Conservation (phyloP, 352 stramenopile species). For the Phytophthora citricola region DNA sequence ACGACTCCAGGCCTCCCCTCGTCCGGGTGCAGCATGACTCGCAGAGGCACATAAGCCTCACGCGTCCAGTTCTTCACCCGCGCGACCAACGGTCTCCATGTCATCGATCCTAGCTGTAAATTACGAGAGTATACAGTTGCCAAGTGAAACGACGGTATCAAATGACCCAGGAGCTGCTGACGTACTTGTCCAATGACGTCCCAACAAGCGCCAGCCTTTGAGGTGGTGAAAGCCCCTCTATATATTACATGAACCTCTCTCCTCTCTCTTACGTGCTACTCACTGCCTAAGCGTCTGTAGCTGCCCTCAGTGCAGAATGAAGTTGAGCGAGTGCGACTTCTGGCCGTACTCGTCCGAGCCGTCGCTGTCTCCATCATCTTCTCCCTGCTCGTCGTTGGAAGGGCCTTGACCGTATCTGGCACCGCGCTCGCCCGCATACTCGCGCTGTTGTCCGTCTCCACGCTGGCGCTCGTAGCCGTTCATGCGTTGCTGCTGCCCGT, state of each 20-base stretch:
- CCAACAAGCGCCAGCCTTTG: not conserved
- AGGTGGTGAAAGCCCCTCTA: constrained; percentile 25
- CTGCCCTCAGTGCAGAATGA: constrained; percentile 70
- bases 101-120: constrained; percentile 7
- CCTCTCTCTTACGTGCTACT: constrained; percentile 1
- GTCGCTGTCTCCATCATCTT: constrained; percentile 53
- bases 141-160: constrained; percentile 15
- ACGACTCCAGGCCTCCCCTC: constrained; percentile 30
- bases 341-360: constrained; percentile 65
- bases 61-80: constrained; percentile 54
- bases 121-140: constrained; percentile 15
- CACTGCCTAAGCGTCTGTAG: constrained; percentile 4
- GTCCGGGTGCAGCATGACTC: constrained; percentile 48
- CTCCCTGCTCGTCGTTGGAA: constrained; percentile 9
- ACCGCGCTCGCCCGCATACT: constrained; percentile 22
- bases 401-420: constrained; percentile 21
- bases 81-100: constrained; percentile 44
- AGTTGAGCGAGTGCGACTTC: constrained; percentile 88
- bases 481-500: constrained; percentile 20
- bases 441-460: constrained; percentile 16
- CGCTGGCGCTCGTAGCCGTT: constrained; percentile 27
- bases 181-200: constrained; percentile 2
- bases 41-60: constrained; percentile 55
- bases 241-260: constrained; percentile 38
- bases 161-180: constrained; percentile 2